Evolutionary conservation across 345 rosid genomes (phyloP).

Genomic region (Populus davidiana): DNA sequence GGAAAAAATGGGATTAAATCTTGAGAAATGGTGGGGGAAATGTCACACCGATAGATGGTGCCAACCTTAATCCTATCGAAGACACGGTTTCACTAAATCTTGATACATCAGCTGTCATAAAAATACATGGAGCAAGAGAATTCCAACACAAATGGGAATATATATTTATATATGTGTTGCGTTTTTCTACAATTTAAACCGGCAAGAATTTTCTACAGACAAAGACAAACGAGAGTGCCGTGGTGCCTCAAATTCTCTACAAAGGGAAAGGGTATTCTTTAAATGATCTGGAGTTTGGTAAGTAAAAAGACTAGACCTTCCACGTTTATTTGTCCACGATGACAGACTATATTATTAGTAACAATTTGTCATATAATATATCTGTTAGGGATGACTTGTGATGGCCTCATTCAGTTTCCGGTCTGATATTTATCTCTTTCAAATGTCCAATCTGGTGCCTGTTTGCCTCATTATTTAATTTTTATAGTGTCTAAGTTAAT

Average conservation of each 20-base stretch:
- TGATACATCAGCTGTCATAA: neutral
- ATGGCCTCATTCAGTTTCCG: neutral
- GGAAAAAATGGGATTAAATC: neutral
- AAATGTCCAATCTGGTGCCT: neutral
- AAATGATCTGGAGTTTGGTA: neutral
- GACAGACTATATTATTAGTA: neutral
- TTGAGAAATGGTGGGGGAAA: constrained; percentile 7
- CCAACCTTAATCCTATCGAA: constrained; percentile 12
- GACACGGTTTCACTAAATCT: constrained; percentile 1
- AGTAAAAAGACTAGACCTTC: neutral
- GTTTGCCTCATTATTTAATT: no score
- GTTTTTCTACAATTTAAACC: neutral
- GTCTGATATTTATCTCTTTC: neutral
- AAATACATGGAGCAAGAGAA: neutral
- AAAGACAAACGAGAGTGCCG: neutral
- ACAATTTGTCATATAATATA: neutral
- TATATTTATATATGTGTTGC: neutral
- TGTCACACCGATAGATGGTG: constrained; percentile 14
- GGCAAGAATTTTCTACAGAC: neutral
- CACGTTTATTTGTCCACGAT: neutral
- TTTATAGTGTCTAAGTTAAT: no score
- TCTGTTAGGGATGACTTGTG: neutral
- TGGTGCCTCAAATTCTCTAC: neutral
- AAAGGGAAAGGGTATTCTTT: neutral
- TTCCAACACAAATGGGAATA: neutral